Percentiles rank a stretch among this genome's conserved stretches.
Evolutionary conservation across 202 grass and related monocot genomes (phyloP).

Genomic region (Dendrocalamus latiflorus): DNA sequence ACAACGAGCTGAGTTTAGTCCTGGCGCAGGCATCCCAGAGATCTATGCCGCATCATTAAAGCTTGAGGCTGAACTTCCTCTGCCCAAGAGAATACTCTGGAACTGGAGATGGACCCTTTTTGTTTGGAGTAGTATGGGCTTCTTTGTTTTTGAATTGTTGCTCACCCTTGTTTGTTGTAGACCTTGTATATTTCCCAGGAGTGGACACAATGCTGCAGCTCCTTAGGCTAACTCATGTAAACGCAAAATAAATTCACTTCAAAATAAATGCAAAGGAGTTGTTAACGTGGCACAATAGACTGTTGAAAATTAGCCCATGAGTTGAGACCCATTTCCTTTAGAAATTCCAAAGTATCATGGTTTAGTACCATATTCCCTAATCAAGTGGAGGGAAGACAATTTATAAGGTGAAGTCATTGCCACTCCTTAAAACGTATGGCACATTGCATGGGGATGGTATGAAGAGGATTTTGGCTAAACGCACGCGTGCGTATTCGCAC

Average conservation of each 20-base stretch:
- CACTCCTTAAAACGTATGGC: too few relatives aligned
- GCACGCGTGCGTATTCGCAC: too few relatives aligned
- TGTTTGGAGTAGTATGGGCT: conserved; percentile 81
- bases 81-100: conserved; percentile 84
- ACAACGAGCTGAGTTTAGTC: conserved; percentile 65
- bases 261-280: conserved; percentile 30
- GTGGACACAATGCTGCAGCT: conserved; percentile 15
- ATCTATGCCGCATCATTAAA: conserved; percentile 68
- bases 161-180: conserved; percentile 51
- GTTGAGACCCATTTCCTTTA: too few relatives aligned
- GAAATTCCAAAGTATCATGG: too few relatives aligned
- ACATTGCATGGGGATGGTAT: too few relatives aligned
- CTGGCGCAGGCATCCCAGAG: conserved; percentile 75
- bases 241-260: too few relatives aligned
- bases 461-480: too few relatives aligned
- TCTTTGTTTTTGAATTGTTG: conserved; percentile 68
- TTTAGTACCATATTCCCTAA: too few relatives aligned
- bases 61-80: conserved; percentile 75
- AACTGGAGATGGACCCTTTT: conserved; percentile 87
- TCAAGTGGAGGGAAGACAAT: too few relatives aligned
- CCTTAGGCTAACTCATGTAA: conserved; percentile 29
- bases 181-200: conserved; percentile 63
- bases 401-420: too few relatives aligned
- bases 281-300: neutral
- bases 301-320: too few relatives aligned